Conservation (phyloP, 495 filamentous ascomycete genomes). For the Annulohypoxylon nitens region DNA sequence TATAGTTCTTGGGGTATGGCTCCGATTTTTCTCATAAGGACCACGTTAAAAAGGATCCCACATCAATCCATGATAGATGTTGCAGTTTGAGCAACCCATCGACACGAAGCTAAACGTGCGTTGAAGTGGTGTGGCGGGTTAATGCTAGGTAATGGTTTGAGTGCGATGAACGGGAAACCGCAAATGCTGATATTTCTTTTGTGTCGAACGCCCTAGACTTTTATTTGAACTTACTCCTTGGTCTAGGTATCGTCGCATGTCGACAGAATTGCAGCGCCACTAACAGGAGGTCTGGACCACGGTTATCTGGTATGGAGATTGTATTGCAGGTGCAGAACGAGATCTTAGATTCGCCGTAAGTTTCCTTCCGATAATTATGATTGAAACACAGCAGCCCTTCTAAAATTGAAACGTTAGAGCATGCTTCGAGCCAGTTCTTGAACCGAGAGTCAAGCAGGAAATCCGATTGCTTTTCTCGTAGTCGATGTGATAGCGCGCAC, state of each 20-base stretch:
- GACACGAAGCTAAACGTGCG: background rate
- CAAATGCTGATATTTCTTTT: background rate
- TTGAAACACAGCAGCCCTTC: background rate
- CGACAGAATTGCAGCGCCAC: background rate
- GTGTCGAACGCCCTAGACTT: background rate
- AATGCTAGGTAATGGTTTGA: conserved; percentile 3
- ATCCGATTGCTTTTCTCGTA: background rate
- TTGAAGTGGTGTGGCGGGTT: background rate
- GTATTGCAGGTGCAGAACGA: background rate
- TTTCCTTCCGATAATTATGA: background rate
- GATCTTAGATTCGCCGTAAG: background rate
- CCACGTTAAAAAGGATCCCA: background rate
- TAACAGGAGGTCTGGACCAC: background rate
- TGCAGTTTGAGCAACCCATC: background rate
- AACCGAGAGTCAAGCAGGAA: background rate
- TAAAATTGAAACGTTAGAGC: background rate
- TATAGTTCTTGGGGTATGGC: background rate
- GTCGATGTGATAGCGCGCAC: no score
- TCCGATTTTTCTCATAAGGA: background rate
- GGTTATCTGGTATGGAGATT: background rate
- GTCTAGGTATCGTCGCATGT: background rate
- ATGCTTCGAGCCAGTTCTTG: background rate
- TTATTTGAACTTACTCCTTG: conserved; percentile 18
- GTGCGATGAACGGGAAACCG: background rate
- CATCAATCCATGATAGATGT: background rate